Evolutionary conservation across 2,329 filamentous ascomycete genomes (phyloP).

Genomic region (Trichothecium roseum): DNA sequence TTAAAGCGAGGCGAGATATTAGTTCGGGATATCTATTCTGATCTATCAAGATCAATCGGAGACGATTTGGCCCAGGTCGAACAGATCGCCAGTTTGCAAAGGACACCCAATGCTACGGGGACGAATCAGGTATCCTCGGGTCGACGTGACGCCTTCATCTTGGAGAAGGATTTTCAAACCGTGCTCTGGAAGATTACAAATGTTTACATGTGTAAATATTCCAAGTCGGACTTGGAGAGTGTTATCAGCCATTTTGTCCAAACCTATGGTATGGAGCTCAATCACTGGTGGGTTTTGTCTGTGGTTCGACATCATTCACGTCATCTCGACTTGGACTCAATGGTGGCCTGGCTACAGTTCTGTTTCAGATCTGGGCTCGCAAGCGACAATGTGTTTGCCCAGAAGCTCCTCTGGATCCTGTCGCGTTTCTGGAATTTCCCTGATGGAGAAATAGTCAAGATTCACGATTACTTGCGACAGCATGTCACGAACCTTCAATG

Average conservation of each 20-base stretch:
- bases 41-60: neutral
- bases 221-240: conserved; percentile 14
- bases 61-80: neutral
- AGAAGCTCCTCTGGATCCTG: conserved; percentile 9
- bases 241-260: conserved; percentile 16
- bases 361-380: conserved; percentile 16
- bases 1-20: neutral
- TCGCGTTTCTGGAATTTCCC: conserved; percentile 3
- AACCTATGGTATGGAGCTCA: conserved; percentile 15
- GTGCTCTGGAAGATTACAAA: conserved; percentile 22
- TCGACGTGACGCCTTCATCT: too few relatives aligned
- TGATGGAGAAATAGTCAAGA: too few relatives aligned
- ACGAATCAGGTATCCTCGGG: too few relatives aligned
- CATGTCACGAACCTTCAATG: too few relatives aligned
- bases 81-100: neutral
- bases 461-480: too few relatives aligned
- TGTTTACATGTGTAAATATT: conserved; percentile 15
- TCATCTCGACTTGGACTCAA: conserved; percentile 14
- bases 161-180: conserved; percentile 12
- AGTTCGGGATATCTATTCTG: neutral
- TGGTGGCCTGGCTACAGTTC: conserved; percentile 21
- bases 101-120: too few relatives aligned
- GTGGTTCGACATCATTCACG: conserved; percentile 20
- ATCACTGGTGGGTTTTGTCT: conserved; percentile 15
- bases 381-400: conserved; percentile 18